Evolutionary conservation across 306 rosid genomes (phyloP).

Genomic region (Dalbergia oliveri): DNA sequence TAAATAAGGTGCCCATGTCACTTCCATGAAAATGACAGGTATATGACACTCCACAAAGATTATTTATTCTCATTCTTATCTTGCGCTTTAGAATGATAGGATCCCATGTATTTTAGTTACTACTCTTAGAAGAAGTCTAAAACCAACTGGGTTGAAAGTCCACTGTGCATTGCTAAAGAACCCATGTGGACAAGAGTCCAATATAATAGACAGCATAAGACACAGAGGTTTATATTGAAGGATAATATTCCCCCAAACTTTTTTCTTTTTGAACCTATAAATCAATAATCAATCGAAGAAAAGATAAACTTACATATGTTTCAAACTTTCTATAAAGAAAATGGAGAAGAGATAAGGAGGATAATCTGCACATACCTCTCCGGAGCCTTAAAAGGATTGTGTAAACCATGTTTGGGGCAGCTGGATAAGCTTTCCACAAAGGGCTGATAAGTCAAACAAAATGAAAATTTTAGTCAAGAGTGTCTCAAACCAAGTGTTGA

Average conservation of each 20-base stretch:
- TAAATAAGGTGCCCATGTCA: conserved; percentile 8
- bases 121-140: conserved; percentile 26
- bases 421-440: conserved; percentile 84
- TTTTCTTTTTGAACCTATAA: neutral
- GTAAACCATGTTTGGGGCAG: conserved; percentile 96
- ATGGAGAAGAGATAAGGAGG: conserved; percentile 9
- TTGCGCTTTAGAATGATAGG: conserved; percentile 29
- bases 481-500: conserved; percentile 1
- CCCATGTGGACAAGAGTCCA: neutral
- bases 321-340: neutral
- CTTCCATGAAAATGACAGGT: conserved; percentile 29
- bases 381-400: conserved; percentile 95
- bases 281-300: neutral
- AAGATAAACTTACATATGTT: neutral
- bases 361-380: conserved; percentile 72
- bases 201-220: conserved; percentile 14
- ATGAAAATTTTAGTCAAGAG: conserved; percentile 36
- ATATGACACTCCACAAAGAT: neutral
- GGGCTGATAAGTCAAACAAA: conserved; percentile 66
- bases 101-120: conserved; percentile 35
- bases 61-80: conserved; percentile 33
- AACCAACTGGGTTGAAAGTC: conserved; percentile 9
- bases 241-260: conserved; percentile 6
- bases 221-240: neutral
- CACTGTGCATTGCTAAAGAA: conserved; percentile 7